Percentiles rank a stretch among this genome's conserved stretches.
Evolutionary conservation across 371 early-diverging fungal genomes (phyloP).

Genomic region (Rhizopus delemar): DNA sequence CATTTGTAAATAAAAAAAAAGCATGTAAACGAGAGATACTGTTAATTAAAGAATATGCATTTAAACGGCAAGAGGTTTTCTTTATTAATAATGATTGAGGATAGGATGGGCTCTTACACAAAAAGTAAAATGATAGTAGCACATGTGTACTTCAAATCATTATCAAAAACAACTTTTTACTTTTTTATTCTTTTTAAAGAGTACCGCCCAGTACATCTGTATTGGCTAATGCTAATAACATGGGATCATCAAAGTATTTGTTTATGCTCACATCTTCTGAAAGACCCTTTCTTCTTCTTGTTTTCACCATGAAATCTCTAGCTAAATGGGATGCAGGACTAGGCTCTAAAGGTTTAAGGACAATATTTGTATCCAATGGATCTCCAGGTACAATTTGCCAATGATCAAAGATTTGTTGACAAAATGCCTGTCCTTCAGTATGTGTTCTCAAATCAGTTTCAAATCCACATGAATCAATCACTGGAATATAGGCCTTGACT

Average conservation of each 20-base stretch:
- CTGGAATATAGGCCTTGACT: slow-evolving; percentile 92
- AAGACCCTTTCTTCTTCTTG: slow-evolving; percentile 89
- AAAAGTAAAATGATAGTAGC: no score
- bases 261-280: slow-evolving; percentile 92
- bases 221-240: slow-evolving; percentile 68
- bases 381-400: slow-evolving; percentile 98
- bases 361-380: slow-evolving; percentile 88
- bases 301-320: slow-evolving; percentile 97
- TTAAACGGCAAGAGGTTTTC: slow-evolving; percentile 1
- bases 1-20: not conserved
- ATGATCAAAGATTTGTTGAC: slow-evolving; percentile 94
- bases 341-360: slow-evolving; percentile 88
- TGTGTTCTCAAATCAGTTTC: slow-evolving; percentile 95
- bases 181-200: slow-evolving; percentile 2
- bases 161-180: no score
- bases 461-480: slow-evolving; percentile 94
- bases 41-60: not conserved
- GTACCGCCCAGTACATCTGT: slow-evolving; percentile 46
- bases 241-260: slow-evolving; percentile 95
- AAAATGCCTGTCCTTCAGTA: slow-evolving; percentile 96
- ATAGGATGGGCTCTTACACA: no score
- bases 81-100: no score
- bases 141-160: not conserved
- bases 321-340: slow-evolving; percentile 86
- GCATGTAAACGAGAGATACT: not conserved